Base-by-base conservation (phyloP, 768 basidiomycete genomes). In the Pholiota molesta region DNA sequence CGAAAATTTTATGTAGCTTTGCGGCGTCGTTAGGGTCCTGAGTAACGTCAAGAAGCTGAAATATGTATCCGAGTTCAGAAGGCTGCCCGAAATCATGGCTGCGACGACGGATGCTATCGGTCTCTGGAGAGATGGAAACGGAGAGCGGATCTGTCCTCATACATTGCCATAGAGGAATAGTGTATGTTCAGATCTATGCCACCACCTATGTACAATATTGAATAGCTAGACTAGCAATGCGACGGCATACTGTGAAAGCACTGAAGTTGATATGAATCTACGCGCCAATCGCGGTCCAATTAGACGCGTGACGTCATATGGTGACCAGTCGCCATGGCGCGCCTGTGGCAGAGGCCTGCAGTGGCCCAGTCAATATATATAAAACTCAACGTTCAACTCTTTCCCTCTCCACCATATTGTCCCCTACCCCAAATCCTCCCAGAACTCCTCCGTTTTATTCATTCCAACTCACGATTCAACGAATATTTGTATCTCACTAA, bases 241-340 rank as follows among this genome's bases (percentile, higher is more conserved):
- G n/a, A n/a, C n/a, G n/a, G n/a, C n/a, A n/a, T n/a, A n/a, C n/a
- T n/a, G n/a, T n/a, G n/a, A n/a, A n/a, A n/a, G n/a, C n/a, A n/a
- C n/a, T 13, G 11, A 52, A 28, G 40, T 47, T 49, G 7, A 26
- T 44, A 5, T 42, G 5, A 42, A 16, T 42, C 2, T 7, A 35
- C 35, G 35, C 35, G 29, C 10, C 9, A 31, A 9, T 9, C 6
- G 31, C 9, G 31, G 31, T 31, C 6, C 37, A 44, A 13, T 37
- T 37, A 37, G 13, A 45, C 45, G 57, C 57, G 57, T 58, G 57
- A 58, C 57, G 57, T 58, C 57, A 58, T 58, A 51, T 14, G 45
- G 31, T 7, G 37, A 42, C 17, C 33, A 28, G 57, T 58, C 57
- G 47, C 57, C 57, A 58, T 58, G 47, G 47, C 33, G 53, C 29